Percentiles rank a stretch among this genome's conserved stretches.
Evolutionary conservation across 2,329 filamentous ascomycete genomes (phyloP).

Genomic region (Fusarium graminum): DNA sequence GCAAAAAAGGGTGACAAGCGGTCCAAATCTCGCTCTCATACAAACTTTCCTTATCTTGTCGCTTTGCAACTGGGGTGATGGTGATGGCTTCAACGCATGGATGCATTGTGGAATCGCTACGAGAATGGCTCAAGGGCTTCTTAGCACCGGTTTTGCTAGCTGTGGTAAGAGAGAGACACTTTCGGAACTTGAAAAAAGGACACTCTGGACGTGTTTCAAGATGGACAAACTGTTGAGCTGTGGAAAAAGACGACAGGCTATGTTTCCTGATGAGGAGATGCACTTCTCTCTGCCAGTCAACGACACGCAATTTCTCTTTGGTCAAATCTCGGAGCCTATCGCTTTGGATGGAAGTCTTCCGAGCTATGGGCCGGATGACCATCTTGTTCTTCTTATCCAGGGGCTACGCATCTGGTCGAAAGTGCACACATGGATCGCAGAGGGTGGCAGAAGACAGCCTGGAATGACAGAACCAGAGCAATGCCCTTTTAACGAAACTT

Average conservation of each 20-base stretch:
- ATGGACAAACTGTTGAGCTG: conserved; percentile 45
- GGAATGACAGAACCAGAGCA: conserved; percentile 42
- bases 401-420: conserved; percentile 45
- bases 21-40: conserved; percentile 36
- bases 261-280: conserved; percentile 39
- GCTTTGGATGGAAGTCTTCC: background rate
- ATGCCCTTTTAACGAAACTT: conserved; percentile 40
- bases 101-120: conserved; percentile 47
- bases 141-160: conserved; percentile 38
- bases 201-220: conserved; percentile 45
- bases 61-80: conserved; percentile 46
- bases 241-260: conserved; percentile 42
- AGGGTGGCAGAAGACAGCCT: conserved; percentile 39
- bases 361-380: conserved; percentile 25
- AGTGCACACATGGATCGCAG: conserved; percentile 44
- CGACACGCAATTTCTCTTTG: conserved; percentile 42
- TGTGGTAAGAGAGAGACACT: conserved; percentile 31
- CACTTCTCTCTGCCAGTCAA: conserved; percentile 34
- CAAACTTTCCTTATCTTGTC: conserved; percentile 43
- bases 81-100: conserved; percentile 48
- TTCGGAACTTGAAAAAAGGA: conserved; percentile 43
- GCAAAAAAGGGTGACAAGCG: conserved; percentile 28
- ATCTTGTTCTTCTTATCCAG: conserved; percentile 34
- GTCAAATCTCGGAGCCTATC: background rate
- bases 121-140: conserved; percentile 44